Evolutionary conservation across 768 basidiomycete genomes (phyloP).

Genomic region (Lactifluus hygrophoroides): DNA sequence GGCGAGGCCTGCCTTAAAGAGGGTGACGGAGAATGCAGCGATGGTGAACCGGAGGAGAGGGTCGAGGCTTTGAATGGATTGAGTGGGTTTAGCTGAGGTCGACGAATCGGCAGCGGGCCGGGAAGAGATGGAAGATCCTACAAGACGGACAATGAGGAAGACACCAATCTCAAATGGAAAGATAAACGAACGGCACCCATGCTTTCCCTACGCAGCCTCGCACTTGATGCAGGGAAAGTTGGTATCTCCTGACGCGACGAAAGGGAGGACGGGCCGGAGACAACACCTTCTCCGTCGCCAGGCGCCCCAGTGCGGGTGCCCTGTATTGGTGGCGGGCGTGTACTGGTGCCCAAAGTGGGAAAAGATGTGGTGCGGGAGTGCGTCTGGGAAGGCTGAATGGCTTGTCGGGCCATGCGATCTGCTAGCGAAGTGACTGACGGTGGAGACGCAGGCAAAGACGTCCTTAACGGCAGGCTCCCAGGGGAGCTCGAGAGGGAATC

Average conservation of each 20-base stretch:
- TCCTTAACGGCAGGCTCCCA: conserved; percentile 33
- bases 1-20: conserved; percentile 42
- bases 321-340: conserved; percentile 30
- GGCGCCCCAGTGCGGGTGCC: conserved; percentile 21
- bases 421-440: conserved; percentile 30
- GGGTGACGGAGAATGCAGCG: conserved; percentile 40
- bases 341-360: conserved; percentile 29
- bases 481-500: conserved; percentile 43
- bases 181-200: conserved; percentile 29
- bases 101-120: conserved; percentile 38
- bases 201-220: conserved; percentile 46
- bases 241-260: conserved; percentile 28
- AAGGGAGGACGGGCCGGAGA: conserved; percentile 34
- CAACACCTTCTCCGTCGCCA: conserved; percentile 23
- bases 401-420: conserved; percentile 32
- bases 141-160: neutral
- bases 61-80: conserved; percentile 45
- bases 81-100: conserved; percentile 33
- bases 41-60: conserved; percentile 39
- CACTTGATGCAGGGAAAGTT: conserved; percentile 20
- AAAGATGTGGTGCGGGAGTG: conserved; percentile 33
- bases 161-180: neutral
- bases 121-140: conserved; percentile 34
- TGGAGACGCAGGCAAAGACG: conserved; percentile 40
- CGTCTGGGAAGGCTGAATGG: conserved; percentile 27